phyloP scores from a whole-genome alignment of 768 basidiomycete genomes.

The Tremella yokohamensis region DNA sequence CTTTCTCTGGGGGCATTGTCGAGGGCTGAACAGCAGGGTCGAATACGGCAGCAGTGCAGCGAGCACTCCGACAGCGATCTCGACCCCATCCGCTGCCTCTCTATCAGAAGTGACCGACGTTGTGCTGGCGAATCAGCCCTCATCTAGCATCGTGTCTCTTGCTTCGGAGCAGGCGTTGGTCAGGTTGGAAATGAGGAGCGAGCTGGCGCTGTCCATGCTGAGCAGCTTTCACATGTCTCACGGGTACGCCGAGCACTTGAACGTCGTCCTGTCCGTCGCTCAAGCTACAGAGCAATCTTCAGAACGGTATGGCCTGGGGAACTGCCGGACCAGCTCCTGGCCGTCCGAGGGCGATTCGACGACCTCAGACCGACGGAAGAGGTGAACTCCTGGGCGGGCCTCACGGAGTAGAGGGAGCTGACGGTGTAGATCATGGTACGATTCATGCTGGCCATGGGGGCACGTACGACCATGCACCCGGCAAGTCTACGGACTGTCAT shows the following conservation, averaged over 20 bases:
- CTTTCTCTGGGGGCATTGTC: background rate
- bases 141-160: background rate
- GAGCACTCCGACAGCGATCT: background rate
- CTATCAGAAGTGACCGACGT: no score
- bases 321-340: background rate
- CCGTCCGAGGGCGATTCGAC: background rate
- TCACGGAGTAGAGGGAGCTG: background rate
- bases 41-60: background rate
- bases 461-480: slow-evolving; percentile 6
- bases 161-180: slow-evolving; percentile 1
- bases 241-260: slow-evolving; percentile 1
- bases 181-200: background rate
- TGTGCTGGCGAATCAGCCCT: background rate
- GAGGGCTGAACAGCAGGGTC: background rate
- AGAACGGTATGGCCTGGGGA: background rate
- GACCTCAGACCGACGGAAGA: background rate
- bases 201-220: slow-evolving; percentile 3
- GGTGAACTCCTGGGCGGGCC: background rate
- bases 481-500: background rate
- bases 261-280: background rate
- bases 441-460: slow-evolving; percentile 1
- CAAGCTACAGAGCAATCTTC: background rate
- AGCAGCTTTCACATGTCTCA: slow-evolving; percentile 5
- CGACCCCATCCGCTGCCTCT: background rate
- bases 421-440: background rate